These are phyloP conservation scores for Melanogaster broomeanus DNA, from an alignment of 768 basidiomycete genomes.

Conservation along the genomic window DNA sequence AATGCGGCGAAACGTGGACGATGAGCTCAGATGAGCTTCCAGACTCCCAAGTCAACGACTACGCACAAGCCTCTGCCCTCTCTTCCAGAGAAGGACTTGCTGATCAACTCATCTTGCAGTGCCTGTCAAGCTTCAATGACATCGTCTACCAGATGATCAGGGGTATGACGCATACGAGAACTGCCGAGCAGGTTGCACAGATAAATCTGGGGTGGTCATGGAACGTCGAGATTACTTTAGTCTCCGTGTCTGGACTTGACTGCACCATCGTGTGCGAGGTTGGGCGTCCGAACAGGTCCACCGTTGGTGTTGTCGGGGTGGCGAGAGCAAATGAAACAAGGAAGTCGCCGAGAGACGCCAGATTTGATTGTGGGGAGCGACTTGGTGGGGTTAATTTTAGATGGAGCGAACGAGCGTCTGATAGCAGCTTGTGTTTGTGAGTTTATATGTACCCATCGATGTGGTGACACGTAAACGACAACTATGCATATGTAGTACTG, in stretches of 20 bases:
- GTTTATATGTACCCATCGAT: not conserved
- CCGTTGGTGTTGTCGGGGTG: not conserved
- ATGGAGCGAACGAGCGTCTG: not conserved
- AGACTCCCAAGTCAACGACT: not conserved
- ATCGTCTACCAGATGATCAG: not conserved
- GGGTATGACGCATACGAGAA: conserved; percentile 51
- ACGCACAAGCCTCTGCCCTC: conserved; percentile 82
- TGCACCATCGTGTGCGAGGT: conserved; percentile 14
- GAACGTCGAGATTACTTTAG: conserved; percentile 63
- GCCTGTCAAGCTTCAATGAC: conserved; percentile 42
- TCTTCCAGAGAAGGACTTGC: conserved; percentile 81
- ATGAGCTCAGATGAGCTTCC: no score
- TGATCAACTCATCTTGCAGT: conserved; percentile 82
- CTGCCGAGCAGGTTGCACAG: conserved; percentile 69
- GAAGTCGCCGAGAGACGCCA: conserved; percentile 25
- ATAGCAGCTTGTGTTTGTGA: not conserved
- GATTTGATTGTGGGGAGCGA: conserved; percentile 1
- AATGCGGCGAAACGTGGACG: conserved; percentile 1
- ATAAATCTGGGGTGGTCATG: conserved; percentile 67
- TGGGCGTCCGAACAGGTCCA: not conserved
- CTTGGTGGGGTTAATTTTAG: not conserved
- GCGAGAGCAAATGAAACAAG: conserved; percentile 15
- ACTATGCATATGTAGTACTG: no score
- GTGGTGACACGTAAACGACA: not conserved
- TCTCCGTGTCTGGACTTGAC: conserved; percentile 45